A percentile compares a stretch with the other conserved stretches of the same genome.
These are phyloP conservation scores for Dactylonectria macrodidyma DNA, from an alignment of 2,329 filamentous ascomycete genomes.

Conservation along the genomic window DNA sequence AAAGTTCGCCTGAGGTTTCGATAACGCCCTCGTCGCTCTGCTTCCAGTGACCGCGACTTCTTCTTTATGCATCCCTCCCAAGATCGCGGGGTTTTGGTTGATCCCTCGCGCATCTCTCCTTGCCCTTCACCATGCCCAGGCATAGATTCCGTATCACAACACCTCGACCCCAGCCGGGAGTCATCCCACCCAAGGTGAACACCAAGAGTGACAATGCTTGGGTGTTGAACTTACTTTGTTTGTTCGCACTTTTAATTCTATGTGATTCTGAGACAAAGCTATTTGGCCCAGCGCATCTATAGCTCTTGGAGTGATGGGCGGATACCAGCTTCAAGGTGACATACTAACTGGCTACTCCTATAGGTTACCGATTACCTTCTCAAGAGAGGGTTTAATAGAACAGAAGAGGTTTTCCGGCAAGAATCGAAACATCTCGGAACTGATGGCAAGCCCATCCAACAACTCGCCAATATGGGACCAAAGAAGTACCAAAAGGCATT, in stretches of 20 bases:
- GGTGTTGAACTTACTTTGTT: neutral
- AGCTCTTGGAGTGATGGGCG: neutral
- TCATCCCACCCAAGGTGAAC: neutral
- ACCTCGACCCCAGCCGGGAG: neutral
- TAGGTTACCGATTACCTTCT: constrained; percentile 93
- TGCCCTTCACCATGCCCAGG: neutral
- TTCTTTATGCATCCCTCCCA: neutral
- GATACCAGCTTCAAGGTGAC: neutral
- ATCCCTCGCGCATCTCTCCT: neutral
- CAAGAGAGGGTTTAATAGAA: constrained; percentile 94
- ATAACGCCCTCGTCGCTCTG: neutral
- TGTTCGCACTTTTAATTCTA: neutral
- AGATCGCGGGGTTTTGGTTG: neutral
- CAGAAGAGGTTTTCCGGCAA: constrained; percentile 91
- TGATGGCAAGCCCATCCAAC: constrained; percentile 82
- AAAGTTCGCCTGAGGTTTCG: neutral
- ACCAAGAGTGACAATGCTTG: neutral
- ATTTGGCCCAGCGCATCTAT: neutral
- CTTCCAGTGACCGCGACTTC: neutral
- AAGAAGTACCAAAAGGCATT: constrained; percentile 85
- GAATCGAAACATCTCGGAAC: constrained; percentile 89
- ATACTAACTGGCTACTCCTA: constrained; percentile 26
- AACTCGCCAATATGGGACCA: constrained; percentile 78
- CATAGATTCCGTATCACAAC: neutral
- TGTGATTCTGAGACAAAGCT: neutral